Percentiles rank a stretch among this genome's conserved stretches.
phyloP scores from a whole-genome alignment of 2,329 filamentous ascomycete species.

The Orbilia javanica region DNA sequence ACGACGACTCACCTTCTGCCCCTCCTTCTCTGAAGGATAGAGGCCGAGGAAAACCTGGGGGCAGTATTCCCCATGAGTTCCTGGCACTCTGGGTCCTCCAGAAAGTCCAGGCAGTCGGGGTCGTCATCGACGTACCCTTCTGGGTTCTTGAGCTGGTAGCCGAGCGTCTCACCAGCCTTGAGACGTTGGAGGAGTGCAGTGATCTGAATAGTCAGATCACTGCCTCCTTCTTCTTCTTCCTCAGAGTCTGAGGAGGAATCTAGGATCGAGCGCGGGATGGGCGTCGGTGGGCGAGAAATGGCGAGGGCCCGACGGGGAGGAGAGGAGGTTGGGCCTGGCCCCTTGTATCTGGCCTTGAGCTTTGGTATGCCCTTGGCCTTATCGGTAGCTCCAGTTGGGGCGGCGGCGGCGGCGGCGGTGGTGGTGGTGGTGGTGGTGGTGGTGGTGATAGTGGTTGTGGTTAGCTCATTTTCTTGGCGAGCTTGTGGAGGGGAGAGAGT shows the following conservation, averaged over 20 bases:
- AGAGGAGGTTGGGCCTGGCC: background rate
- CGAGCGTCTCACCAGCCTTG: constrained; percentile 25
- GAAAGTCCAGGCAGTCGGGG: constrained; percentile 35
- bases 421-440: background rate
- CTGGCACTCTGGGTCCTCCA: constrained; percentile 14
- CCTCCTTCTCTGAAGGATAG: background rate
- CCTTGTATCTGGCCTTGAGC: background rate
- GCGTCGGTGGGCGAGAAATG: background rate
- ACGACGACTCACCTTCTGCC: background rate
- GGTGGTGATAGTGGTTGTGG: background rate
- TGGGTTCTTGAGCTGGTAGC: constrained; percentile 43
- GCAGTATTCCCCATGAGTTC: constrained; percentile 1
- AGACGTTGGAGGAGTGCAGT: constrained; percentile 14
- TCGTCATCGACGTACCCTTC: constrained; percentile 34
- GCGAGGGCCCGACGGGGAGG: background rate
- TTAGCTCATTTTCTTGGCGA: background rate
- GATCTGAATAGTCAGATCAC: constrained; percentile 22
- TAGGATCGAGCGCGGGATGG: background rate
- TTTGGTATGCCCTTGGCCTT: background rate
- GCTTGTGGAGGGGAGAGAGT: background rate
- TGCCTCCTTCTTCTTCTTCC: too few relatives aligned
- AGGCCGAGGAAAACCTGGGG: background rate
- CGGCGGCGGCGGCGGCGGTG: background rate
- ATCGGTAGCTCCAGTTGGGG: background rate
- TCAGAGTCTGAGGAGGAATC: constrained; percentile 2